Percentiles rank a stretch among this genome's conserved stretches.
Evolutionary conservation across 768 basidiomycete genomes (phyloP).

Genomic region (Boletus pseudopeckii): DNA sequence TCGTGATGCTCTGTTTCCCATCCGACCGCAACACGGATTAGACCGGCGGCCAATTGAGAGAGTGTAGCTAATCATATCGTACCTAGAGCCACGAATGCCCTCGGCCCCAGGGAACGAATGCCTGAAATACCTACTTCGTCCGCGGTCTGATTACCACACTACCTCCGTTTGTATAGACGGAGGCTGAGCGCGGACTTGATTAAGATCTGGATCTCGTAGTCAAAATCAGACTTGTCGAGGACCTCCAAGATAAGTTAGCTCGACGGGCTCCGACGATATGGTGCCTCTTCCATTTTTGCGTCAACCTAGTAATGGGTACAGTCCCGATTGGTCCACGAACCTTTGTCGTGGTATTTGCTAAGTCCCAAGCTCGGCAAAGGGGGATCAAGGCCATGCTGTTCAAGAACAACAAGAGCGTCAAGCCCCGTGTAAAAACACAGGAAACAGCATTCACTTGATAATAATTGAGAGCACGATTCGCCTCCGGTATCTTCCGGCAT

Average conservation of each 20-base stretch:
- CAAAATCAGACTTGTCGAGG: constrained; percentile 27
- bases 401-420: neutral
- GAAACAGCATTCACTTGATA: neutral
- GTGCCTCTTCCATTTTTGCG: constrained; percentile 2
- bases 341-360: constrained; percentile 11
- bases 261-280: constrained; percentile 1
- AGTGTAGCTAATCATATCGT: constrained; percentile 13
- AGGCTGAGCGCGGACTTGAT: constrained; percentile 1
- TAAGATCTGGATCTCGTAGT: constrained; percentile 18
- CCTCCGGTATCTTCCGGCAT: constrained; percentile 21
- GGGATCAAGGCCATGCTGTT: neutral
- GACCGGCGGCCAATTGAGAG: neutral
- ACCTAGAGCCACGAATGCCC: constrained; percentile 12
- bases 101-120: constrained; percentile 27
- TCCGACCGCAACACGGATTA: neutral
- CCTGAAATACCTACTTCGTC: constrained; percentile 6
- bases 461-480: neutral
- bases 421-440: constrained; percentile 1
- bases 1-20: constrained; percentile 10
- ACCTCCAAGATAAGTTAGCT: neutral
- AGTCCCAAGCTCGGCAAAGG: constrained; percentile 4
- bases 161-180: constrained; percentile 18
- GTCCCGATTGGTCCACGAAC: constrained; percentile 16
- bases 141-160: constrained; percentile 24
- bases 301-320: neutral